Evolutionary conservation across 2,329 filamentous ascomycete genomes (phyloP).

Genomic region (Sphaerulina vaccinii): DNA sequence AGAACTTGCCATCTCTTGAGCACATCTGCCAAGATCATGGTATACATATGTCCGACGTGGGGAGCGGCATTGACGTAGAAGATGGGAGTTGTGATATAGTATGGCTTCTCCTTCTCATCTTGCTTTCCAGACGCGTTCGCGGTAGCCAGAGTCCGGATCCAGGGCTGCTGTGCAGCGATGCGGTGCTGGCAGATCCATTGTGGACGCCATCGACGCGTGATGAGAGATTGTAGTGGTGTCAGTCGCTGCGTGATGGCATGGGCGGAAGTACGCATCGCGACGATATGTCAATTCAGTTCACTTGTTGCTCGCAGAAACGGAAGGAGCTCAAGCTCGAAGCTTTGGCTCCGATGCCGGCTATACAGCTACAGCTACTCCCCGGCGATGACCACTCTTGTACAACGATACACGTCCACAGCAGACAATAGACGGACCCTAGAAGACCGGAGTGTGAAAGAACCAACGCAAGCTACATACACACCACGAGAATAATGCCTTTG

Average conservation of each 20-base stretch:
- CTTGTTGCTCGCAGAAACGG: slow-evolving; percentile 4
- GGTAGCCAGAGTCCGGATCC: slow-evolving; percentile 20
- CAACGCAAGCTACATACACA: no score
- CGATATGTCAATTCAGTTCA: not conserved
- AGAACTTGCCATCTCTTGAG: slow-evolving; percentile 88
- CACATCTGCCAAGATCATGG: slow-evolving; percentile 85
- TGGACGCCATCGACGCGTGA: slow-evolving; percentile 37
- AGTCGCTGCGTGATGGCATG: slow-evolving; percentile 14
- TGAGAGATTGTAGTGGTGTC: slow-evolving; percentile 36
- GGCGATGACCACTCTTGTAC: no score
- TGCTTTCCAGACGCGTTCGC: slow-evolving; percentile 17
- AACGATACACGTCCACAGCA: no score
- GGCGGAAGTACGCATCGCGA: slow-evolving; percentile 15
- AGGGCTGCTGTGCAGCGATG: slow-evolving; percentile 19
- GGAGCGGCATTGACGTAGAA: slow-evolving; percentile 99
- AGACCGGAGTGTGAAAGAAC: no score
- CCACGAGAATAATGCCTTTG: not conserved
- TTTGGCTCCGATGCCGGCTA: slow-evolving; percentile 3
- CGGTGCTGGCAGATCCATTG: slow-evolving; percentile 36
- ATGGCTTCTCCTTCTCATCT: slow-evolving; percentile 71
- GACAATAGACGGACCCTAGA: no score
- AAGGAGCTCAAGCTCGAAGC: slow-evolving; percentile 10
- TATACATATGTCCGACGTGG: slow-evolving; percentile 92
- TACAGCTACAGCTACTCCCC: not conserved
- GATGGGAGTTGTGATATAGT: slow-evolving; percentile 93